A percentile compares a stretch with the other conserved stretches of the same genome.
These are phyloP conservation scores for Fragaria ananassa DNA, from an alignment of 306 rosid genomes.

Conservation along the genomic window DNA sequence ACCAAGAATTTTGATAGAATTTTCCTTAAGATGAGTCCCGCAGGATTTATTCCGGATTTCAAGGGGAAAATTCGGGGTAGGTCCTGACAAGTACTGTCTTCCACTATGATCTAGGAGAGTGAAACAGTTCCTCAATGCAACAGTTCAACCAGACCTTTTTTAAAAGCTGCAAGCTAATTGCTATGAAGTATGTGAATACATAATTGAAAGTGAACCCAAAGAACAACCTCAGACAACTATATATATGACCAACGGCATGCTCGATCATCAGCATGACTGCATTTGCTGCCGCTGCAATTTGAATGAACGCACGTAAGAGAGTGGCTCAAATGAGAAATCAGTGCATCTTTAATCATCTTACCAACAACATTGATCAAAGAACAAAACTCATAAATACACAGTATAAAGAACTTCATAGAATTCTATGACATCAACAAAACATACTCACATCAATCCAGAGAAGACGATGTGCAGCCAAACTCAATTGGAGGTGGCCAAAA, in stretches of 20 bases:
- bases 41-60: too few species aligned
- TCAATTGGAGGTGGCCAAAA: conserved; percentile 31
- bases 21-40: too few species aligned
- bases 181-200: not conserved
- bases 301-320: not conserved
- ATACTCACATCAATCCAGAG: not conserved
- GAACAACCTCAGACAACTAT: not conserved
- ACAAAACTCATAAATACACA: not conserved
- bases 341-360: not conserved
- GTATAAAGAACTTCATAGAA: not conserved
- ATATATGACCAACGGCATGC: not conserved
- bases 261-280: not conserved
- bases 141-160: too few species aligned
- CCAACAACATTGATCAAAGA: not conserved
- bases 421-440: not conserved
- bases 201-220: not conserved
- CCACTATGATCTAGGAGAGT: too few species aligned
- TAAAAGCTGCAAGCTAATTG: too few species aligned
- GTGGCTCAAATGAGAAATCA: not conserved
- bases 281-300: not conserved
- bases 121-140: too few species aligned
- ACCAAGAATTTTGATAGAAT: too few species aligned
- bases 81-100: too few species aligned
- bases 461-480: not conserved
- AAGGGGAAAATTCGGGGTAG: too few species aligned